These are phyloP conservation scores for Macrotyloma uniflorum DNA, from an alignment of 306 rosid genomes.

Conservation along the genomic window DNA sequence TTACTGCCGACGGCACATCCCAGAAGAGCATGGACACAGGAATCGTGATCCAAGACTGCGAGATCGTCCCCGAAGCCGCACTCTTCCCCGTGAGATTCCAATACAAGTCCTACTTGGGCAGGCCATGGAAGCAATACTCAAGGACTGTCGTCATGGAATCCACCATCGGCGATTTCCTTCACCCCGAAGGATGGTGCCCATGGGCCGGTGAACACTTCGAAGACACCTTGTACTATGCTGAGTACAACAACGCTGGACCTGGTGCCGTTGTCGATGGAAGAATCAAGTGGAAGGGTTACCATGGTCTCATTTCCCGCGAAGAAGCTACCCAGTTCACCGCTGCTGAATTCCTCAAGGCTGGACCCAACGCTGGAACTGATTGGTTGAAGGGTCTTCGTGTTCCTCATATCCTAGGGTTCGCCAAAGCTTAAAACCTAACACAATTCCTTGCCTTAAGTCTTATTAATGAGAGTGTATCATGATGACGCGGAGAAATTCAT, in stretches of 20 bases:
- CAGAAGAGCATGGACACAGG: constrained; percentile 25
- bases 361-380: neutral
- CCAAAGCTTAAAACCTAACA: neutral
- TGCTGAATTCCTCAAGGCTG: constrained; percentile 29
- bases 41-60: constrained; percentile 62
- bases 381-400: constrained; percentile 47
- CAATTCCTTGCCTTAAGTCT: too few relatives aligned
- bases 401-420: constrained; percentile 28
- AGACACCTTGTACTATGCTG: constrained; percentile 49
- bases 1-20: constrained; percentile 58
- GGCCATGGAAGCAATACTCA: constrained; percentile 69
- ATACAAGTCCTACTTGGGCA: constrained; percentile 52
- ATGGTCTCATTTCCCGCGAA: constrained; percentile 32
- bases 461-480: neutral
- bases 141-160: constrained; percentile 65
- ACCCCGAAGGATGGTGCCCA: constrained; percentile 48
- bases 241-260: constrained; percentile 62
- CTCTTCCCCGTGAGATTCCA: constrained; percentile 42
- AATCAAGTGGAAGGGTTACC: constrained; percentile 60
- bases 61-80: constrained; percentile 53
- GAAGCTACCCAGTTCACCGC: constrained; percentile 55
- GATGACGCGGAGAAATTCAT: neutral
- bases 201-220: constrained; percentile 40
- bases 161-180: constrained; percentile 51
- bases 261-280: constrained; percentile 49